Conservation (phyloP, 345 rosid species). For the Ceriops zippeliana region DNA sequence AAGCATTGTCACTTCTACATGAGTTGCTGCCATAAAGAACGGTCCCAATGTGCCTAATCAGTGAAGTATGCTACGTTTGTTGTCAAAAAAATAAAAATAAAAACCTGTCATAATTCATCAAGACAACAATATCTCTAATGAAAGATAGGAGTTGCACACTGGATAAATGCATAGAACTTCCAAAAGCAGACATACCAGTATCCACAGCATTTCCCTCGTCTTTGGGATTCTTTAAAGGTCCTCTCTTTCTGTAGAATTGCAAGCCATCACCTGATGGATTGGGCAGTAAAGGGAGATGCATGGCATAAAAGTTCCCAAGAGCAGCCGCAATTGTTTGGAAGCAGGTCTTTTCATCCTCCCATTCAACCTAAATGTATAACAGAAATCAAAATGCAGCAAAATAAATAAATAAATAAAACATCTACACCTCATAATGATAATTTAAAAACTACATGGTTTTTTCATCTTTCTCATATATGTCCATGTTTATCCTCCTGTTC, state of each 20-base stretch:
- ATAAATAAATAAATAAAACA: not conserved
- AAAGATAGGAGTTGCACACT: too few relatives aligned
- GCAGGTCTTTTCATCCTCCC: slow-evolving; percentile 85
- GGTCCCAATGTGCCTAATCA: too few relatives aligned
- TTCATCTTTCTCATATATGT: not conserved
- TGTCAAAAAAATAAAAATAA: too few relatives aligned
- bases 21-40: too few relatives aligned
- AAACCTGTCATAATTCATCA: too few relatives aligned
- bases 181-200: slow-evolving; percentile 36
- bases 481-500: too few relatives aligned
- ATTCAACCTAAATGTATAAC: slow-evolving; percentile 54
- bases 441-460: not conserved
- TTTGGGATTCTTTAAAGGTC: slow-evolving; percentile 27
- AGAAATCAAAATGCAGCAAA: slow-evolving; percentile 8
- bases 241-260: slow-evolving; percentile 52
- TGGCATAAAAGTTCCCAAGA: slow-evolving; percentile 80
- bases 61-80: too few relatives aligned
- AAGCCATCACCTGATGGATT: slow-evolving; percentile 74
- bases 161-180: not conserved
- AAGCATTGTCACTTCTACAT: too few relatives aligned
- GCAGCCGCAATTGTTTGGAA: slow-evolving; percentile 86
- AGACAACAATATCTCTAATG: too few relatives aligned
- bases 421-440: not conserved
- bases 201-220: slow-evolving; percentile 24
- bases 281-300: slow-evolving; percentile 91